These are phyloP conservation scores for Ustilago shanxiensis DNA, from an alignment of 1,284 basidiomycete species.

Conservation along the genomic window DNA sequence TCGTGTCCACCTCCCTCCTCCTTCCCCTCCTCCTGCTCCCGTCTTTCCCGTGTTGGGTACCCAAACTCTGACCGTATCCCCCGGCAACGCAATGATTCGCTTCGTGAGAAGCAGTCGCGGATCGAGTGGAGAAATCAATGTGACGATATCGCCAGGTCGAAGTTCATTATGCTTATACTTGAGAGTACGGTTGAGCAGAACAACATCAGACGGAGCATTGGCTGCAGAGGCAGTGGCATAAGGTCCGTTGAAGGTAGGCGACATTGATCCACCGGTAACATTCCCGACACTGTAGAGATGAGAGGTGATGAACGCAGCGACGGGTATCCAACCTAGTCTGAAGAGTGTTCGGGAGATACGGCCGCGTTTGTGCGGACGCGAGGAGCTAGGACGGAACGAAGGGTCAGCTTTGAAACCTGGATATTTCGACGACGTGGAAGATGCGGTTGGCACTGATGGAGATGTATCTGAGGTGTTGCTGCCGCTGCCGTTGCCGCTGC, in stretches of 20 bases:
- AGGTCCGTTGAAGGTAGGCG: slow-evolving; percentile 48
- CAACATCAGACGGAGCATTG: slow-evolving; percentile 73
- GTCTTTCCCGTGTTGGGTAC: slow-evolving; percentile 5
- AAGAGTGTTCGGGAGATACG: slow-evolving; percentile 22
- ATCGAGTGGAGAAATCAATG: slow-evolving; percentile 73
- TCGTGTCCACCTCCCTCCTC: slow-evolving; percentile 36
- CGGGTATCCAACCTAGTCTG: slow-evolving; percentile 72
- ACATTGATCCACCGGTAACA: slow-evolving; percentile 71
- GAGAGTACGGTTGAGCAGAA: slow-evolving; percentile 73
- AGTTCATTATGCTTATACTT: slow-evolving; percentile 65
- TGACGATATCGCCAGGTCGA: slow-evolving; percentile 73
- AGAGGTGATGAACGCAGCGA: slow-evolving; percentile 72
- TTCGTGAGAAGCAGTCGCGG: slow-evolving; percentile 73
- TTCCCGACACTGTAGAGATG: slow-evolving; percentile 72
- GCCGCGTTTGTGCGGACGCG: slow-evolving; percentile 5
- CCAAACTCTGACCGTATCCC: slow-evolving; percentile 72
- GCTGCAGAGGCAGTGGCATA: slow-evolving; percentile 53
- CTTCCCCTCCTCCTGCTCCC: neutral
- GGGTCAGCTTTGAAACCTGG: slow-evolving; percentile 14
- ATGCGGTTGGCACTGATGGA: too few relatives aligned
- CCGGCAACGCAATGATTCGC: slow-evolving; percentile 73
- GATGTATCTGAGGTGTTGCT: too few relatives aligned
- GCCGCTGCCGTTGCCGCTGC: too few relatives aligned
- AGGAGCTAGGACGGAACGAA: neutral
- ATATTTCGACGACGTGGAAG: slow-evolving; percentile 5